A percentile compares a stretch with the other conserved stretches of the same genome.
Conservation (phyloP, 148 eudicot species). For the Fallopia convolvulus region DNA sequence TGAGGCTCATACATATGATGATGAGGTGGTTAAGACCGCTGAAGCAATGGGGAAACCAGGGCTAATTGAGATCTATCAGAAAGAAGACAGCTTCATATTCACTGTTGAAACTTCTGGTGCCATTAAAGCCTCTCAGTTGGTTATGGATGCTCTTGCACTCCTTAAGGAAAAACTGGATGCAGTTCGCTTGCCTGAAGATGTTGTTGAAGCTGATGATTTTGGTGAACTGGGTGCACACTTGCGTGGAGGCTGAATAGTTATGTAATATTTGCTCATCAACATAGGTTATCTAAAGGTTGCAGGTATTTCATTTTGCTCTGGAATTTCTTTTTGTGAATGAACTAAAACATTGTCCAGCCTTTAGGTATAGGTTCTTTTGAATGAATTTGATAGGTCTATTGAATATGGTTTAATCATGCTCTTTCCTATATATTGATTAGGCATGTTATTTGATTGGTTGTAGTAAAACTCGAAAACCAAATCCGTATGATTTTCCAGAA, state of each 20-base stretch:
- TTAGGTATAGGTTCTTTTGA: not conserved
- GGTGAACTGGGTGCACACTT: constrained; percentile 26
- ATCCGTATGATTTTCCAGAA: no score
- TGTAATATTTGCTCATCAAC: not conserved
- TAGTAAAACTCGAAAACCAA: no score
- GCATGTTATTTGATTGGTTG: no score
- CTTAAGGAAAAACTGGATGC: constrained; percentile 85
- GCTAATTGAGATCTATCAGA: constrained; percentile 61
- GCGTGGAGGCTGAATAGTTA: constrained; percentile 9
- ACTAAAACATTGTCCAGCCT: not conserved
- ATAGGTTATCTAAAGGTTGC: not conserved
- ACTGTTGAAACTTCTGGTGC: constrained; percentile 94
- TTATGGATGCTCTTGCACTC: constrained; percentile 73
- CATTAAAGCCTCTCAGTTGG: constrained; percentile 75
- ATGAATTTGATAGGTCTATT: not conserved
- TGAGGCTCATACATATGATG: constrained; percentile 84
- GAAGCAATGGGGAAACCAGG: constrained; percentile 90
- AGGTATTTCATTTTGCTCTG: not conserved
- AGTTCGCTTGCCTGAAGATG: constrained; percentile 75
- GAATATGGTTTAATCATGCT: no score
- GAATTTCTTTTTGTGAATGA: not conserved
- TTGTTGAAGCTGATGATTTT: constrained; percentile 76
- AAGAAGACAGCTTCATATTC: constrained; percentile 84
- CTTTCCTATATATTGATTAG: no score
- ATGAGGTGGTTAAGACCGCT: constrained; percentile 81